Base-by-base conservation (phyloP, 768 basidiomycete species). In the Piloderma croceum region DNA sequence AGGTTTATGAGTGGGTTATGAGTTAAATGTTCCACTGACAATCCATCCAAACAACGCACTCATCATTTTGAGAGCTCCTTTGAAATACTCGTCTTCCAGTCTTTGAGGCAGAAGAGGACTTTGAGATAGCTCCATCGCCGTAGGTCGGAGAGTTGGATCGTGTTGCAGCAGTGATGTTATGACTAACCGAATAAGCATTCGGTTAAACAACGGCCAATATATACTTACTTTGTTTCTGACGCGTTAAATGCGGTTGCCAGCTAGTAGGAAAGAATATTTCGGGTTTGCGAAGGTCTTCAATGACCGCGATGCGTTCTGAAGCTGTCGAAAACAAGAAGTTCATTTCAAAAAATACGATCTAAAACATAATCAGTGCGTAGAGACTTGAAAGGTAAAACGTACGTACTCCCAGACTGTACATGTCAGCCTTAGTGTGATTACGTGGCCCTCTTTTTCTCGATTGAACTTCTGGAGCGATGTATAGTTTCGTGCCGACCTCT, bases 331-430 rank as follows among this genome's bases (percentile, higher is more conserved):
- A 90, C 13, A 67, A 53, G 61, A 83, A 89, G 59, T 90, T 92
- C 91, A 96, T 94, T 65, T 97, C 93, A 53, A 97, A 96, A 62
- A 96, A 96, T 11, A 96, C 92, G 48, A 97, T 81, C 89, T 92
- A 46, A 17, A 43, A 27, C 20, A 32, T 42, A 4, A 31, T 40
- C 5, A 35, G 40, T 17, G 9, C 15, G 27, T n/a, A 7, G 15
- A 31, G 17, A 41, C 15, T 20, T n/a, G 15, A 7, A 24, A 31
- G 17, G 11, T 12, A 40, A 13, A 10, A 12, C 17, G 9, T 7
- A 68, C 81, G 38, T 56, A 90, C 90, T 18, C 92, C 93, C 7
- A 94, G 74, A 58, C 90, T 91, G 57, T 93, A 97, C 75, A 97
- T 83, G 52, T 97, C 93, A 1, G 90, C 92, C 53, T 93, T 94